phyloP scores from a whole-genome alignment of 495 filamentous ascomycete species.

The Penicillium tannophilum region DNA sequence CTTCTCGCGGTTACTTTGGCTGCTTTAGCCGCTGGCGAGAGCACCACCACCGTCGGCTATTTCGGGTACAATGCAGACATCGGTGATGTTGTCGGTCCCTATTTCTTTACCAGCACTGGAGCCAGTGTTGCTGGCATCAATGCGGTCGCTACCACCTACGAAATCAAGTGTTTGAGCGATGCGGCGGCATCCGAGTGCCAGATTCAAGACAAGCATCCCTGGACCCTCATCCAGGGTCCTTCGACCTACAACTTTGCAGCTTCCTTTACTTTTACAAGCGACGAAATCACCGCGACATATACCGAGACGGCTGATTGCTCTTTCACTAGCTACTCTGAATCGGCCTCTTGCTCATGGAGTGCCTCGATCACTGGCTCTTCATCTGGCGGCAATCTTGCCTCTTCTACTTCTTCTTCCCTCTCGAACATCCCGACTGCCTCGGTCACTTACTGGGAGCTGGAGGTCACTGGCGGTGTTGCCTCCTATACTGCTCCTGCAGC shows the following conservation, averaged over 20 bases:
- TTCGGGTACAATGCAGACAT: not conserved
- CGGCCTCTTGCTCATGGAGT: slow-evolving; percentile 12
- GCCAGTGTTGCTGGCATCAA: slow-evolving; percentile 30
- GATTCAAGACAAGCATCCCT: slow-evolving; percentile 15
- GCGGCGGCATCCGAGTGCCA: slow-evolving; percentile 25
- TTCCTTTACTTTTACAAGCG: not conserved
- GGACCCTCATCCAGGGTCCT: slow-evolving; percentile 30
- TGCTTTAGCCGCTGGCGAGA: slow-evolving; percentile 8
- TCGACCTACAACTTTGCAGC: slow-evolving; percentile 13
- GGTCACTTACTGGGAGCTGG: slow-evolving; percentile 6
- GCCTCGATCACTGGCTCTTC: not conserved
- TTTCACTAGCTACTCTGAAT: slow-evolving; percentile 19
- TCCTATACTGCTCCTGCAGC: slow-evolving; percentile 10
- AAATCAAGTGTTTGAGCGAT: slow-evolving; percentile 23
- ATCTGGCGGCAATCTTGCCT: not conserved
- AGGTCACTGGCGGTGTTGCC: slow-evolving; percentile 16
- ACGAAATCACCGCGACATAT: not conserved
- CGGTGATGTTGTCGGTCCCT: not conserved
- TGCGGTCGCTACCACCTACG: slow-evolving; percentile 29
- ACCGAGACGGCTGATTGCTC: slow-evolving; percentile 12
- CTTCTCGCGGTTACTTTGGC: not conserved
- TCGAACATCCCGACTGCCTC: not conserved
- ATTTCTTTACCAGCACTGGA: slow-evolving; percentile 21
- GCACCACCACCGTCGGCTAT: slow-evolving; percentile 16
- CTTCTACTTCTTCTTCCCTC: slow-evolving; percentile 5